Base-by-base conservation (phyloP, 2,329 filamentous ascomycete species). In the Drechslera avenae region DNA sequence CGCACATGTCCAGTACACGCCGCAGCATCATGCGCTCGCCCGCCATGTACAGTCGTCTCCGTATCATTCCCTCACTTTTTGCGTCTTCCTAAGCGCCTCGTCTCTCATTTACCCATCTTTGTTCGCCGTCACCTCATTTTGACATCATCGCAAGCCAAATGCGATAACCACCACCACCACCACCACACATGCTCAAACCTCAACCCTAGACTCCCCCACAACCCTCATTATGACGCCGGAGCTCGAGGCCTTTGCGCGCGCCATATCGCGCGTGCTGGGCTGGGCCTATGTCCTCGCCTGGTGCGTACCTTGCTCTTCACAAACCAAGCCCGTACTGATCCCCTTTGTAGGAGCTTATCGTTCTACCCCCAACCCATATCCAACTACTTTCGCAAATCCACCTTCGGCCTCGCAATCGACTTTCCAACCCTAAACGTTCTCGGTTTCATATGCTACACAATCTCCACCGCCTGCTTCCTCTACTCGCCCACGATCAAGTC, bases 321-420 rank as follows among this genome's bases (percentile, higher is more conserved):
- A 17, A 13, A 30, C 10, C 5, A 26, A 17, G 8, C 14, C 10
- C n/a, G 23, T 2, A 43, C 50, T 52, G 26, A 55, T 32, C 17
- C 21, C 23, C 39, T 18, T 2, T 34, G 8, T 49, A 71, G 93
- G 93, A 93, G 89, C 10, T 76, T 87, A 13, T 96, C 91, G 13
- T 97, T 97, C 77, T 97, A 97, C 73, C 92, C 93, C 1, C 94
- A 97, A 71, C 85, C 89, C 5, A 76, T 95, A 54, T 82, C 91
- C 56, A 97, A 97, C 79, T 87, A 81, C 72, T 79, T 79, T 23
- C 87, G 91, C 46, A 84, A 84, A 50, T 89, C 90, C 7, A 97
- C 92, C 4, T 82, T 84, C 16, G 94, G 94, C 33, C 86, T 93
- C 4, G 90, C 91, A 0, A 87, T 96, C 59, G 92, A 97, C 73